Evolutionary conservation across 177 flowering plant genomes (phyloP).

Genomic region (Vitis hybrid): DNA sequence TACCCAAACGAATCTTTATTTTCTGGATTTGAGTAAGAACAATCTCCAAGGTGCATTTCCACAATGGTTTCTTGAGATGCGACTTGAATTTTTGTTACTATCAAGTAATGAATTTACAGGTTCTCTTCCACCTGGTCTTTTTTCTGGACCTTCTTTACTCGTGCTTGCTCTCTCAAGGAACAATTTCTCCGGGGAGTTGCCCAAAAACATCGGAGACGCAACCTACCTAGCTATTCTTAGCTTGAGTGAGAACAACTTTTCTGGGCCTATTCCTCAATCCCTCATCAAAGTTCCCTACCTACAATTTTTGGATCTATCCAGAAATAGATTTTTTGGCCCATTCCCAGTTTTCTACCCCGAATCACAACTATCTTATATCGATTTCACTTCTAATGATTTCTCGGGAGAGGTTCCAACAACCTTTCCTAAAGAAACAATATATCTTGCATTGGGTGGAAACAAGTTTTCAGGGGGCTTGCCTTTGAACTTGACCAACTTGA

Average conservation of each 20-base stretch:
- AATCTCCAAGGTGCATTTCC: constrained; percentile 42
- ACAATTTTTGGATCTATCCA: constrained; percentile 41
- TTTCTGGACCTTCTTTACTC: constrained; percentile 22
- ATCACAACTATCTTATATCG: constrained; percentile 22
- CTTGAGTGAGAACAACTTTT: constrained; percentile 47
- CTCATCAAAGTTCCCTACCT: constrained; percentile 29
- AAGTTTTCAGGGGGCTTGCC: constrained; percentile 46
- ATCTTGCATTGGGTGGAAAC: constrained; percentile 40
- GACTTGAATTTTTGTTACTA: constrained; percentile 31
- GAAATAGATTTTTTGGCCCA: constrained; percentile 42
- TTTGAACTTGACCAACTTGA: constrained; percentile 26
- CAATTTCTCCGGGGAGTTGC: constrained; percentile 48
- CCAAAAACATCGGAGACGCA: constrained; percentile 45
- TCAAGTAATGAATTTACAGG: constrained; percentile 45
- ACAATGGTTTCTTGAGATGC: constrained; percentile 43
- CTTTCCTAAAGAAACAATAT: constrained; percentile 6
- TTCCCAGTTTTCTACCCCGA: constrained; percentile 39
- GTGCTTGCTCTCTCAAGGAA: constrained; percentile 45
- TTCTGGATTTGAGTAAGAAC: constrained; percentile 52
- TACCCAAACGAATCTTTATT: constrained; percentile 30
- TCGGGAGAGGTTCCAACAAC: too few relatives aligned
- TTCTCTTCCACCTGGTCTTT: constrained; percentile 37
- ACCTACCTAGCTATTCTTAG: constrained; percentile 28
- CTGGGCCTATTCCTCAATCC: constrained; percentile 43
- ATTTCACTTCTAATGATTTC: constrained; percentile 25